These are phyloP conservation scores for Podospora didyma DNA, from an alignment of 495 filamentous ascomycete species.

Conservation along the genomic window DNA sequence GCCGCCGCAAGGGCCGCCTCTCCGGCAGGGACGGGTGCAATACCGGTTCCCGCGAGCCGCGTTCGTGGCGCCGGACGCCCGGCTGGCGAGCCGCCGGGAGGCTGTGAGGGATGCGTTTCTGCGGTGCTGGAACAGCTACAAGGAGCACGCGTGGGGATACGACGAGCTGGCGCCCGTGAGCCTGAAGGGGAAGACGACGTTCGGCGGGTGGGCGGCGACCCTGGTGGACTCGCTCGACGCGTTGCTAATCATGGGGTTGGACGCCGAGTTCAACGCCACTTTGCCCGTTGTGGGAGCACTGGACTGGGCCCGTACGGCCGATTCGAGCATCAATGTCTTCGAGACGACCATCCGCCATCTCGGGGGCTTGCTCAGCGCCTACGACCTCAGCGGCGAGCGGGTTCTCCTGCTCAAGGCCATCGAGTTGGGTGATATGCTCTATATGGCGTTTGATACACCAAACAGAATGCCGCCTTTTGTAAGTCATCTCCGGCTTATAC, in stretches of 20 bases:
- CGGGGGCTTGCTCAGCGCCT: constrained; percentile 69
- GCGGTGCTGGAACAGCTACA: constrained; percentile 74
- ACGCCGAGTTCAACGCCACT: constrained; percentile 73
- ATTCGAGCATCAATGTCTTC: constrained; percentile 56
- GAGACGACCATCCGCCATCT: constrained; percentile 73
- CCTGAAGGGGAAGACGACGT: constrained; percentile 54
- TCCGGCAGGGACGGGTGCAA: background rate
- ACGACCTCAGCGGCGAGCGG: constrained; percentile 64
- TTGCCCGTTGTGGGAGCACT: constrained; percentile 60
- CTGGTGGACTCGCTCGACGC: constrained; percentile 76
- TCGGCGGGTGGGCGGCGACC: constrained; percentile 78
- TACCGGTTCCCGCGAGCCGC: background rate
- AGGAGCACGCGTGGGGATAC: constrained; percentile 65
- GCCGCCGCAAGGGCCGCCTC: constrained; percentile 5
- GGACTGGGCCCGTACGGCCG: constrained; percentile 65
- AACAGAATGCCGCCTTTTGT: constrained; percentile 75
- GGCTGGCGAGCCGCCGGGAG: background rate
- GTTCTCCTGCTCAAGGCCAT: constrained; percentile 68
- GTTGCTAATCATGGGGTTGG: constrained; percentile 78
- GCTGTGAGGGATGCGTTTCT: constrained; percentile 63
- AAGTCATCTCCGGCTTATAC: background rate
- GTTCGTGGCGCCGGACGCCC: background rate
- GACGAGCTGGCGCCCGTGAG: constrained; percentile 67
- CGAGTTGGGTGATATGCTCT: constrained; percentile 76
- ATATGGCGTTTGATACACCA: constrained; percentile 79